Conservation (phyloP, 2,329 filamentous ascomycete genomes). For the Hypomyces perniciosus region DNA sequence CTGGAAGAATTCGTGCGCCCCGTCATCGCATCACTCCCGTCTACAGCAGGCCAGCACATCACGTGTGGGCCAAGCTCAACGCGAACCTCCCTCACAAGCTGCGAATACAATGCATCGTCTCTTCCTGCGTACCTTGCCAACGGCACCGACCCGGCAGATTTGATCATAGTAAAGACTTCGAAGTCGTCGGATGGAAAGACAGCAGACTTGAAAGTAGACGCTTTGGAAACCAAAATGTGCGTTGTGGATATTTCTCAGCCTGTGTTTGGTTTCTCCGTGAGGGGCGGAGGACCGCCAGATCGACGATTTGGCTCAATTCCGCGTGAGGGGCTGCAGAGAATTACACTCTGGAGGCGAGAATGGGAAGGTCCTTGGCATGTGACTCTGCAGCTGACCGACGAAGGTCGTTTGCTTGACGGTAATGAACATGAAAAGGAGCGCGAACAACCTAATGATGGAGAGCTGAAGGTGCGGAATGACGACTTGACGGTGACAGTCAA, state of each 20-base stretch:
- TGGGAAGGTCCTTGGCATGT: slow-evolving; percentile 75
- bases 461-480: slow-evolving; percentile 16
- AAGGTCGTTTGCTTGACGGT: background rate
- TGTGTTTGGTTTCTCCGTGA: slow-evolving; percentile 58
- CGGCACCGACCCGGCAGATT: slow-evolving; percentile 40
- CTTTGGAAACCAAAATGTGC: slow-evolving; percentile 72
- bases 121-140: slow-evolving; percentile 56
- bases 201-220: slow-evolving; percentile 61
- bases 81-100: slow-evolving; percentile 47
- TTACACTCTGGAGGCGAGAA: slow-evolving; percentile 76
- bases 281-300: slow-evolving; percentile 53
- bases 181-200: slow-evolving; percentile 33
- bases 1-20: slow-evolving; percentile 59
- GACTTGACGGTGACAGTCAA: slow-evolving; percentile 58
- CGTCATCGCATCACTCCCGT: slow-evolving; percentile 65
- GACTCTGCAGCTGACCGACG: slow-evolving; percentile 22
- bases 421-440: background rate
- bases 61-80: slow-evolving; percentile 43
- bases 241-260: slow-evolving; percentile 65
- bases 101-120: slow-evolving; percentile 59
- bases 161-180: slow-evolving; percentile 54
- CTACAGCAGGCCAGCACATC: slow-evolving; percentile 56
- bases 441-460: slow-evolving; percentile 5
- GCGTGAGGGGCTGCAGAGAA: slow-evolving; percentile 56
- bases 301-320: slow-evolving; percentile 59